Conservation (phyloP, 306 rosid genomes). For the Citrullus mucosospermus region DNA sequence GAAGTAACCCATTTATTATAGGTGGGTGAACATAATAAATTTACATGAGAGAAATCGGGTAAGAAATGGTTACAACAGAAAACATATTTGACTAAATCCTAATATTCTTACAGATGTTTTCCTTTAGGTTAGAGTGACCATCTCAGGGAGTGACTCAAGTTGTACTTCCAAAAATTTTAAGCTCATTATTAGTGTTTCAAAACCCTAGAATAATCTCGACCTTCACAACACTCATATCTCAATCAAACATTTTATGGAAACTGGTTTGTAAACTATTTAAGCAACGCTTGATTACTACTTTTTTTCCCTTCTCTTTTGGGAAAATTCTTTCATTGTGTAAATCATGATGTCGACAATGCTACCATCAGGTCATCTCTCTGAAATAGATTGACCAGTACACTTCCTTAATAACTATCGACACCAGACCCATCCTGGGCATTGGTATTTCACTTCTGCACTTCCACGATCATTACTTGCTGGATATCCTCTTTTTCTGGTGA, state of each 20-base stretch:
- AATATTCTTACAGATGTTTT: neutral
- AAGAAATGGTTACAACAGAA: too few relatives aligned
- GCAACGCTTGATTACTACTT: neutral
- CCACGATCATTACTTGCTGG: slow-evolving; percentile 86
- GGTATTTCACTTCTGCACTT: slow-evolving; percentile 94
- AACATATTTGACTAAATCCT: too few relatives aligned
- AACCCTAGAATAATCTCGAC: neutral
- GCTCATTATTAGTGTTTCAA: neutral
- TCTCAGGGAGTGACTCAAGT: neutral
- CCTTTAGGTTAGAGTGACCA: neutral
- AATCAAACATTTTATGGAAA: neutral
- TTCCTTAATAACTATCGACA: slow-evolving; percentile 26
- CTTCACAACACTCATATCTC: neutral
- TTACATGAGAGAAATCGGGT: too few relatives aligned
- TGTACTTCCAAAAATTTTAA: neutral
- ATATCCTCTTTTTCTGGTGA: slow-evolving; percentile 83
- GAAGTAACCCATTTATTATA: too few relatives aligned
- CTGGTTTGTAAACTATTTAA: neutral
- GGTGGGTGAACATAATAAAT: too few relatives aligned
- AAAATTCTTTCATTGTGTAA: neutral
- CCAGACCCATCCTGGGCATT: slow-evolving; percentile 68
- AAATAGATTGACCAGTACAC: slow-evolving; percentile 1
- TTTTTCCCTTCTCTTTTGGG: neutral
- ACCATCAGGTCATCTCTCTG: neutral
- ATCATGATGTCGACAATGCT: neutral